Evolutionary conservation across 1,139 yeast species (phyloP).

Genomic region (Candida smagusa): DNA sequence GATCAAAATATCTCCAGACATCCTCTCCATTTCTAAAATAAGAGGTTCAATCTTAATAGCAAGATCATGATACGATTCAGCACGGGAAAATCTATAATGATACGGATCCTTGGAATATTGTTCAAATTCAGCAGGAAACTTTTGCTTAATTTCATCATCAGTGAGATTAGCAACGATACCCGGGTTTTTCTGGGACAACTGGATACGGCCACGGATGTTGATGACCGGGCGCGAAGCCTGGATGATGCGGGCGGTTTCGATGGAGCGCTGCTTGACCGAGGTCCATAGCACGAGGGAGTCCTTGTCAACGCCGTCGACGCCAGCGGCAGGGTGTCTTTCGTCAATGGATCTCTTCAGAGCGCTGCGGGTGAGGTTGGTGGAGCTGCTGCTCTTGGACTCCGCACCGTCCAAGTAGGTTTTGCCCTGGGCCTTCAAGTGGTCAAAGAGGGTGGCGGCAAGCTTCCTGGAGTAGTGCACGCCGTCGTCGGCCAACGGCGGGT

Average conservation of each 20-base stretch:
- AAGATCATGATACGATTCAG: slow-evolving; percentile 93
- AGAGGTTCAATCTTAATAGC: slow-evolving; percentile 94
- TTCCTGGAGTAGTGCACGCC: slow-evolving; percentile 55
- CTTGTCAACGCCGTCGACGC: slow-evolving; percentile 47
- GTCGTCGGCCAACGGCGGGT: slow-evolving; percentile 63
- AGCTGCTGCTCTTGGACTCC: slow-evolving; percentile 5
- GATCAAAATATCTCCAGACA: slow-evolving; percentile 81
- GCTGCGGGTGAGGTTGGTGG: slow-evolving; percentile 29
- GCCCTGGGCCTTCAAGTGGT: slow-evolving; percentile 33
- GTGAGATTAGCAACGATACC: slow-evolving; percentile 78
- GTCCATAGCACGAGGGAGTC: slow-evolving; percentile 82
- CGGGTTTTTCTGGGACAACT: slow-evolving; percentile 83
- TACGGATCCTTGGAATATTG: slow-evolving; percentile 76
- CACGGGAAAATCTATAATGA: slow-evolving; percentile 87
- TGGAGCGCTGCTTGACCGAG: slow-evolving; percentile 80
- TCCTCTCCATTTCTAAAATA: slow-evolving; percentile 87
- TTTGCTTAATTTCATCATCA: slow-evolving; percentile 53
- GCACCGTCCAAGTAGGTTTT: slow-evolving; percentile 23
- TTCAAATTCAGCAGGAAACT: slow-evolving; percentile 68
- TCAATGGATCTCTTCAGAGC: slow-evolving; percentile 24
- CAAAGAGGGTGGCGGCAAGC: slow-evolving; percentile 34
- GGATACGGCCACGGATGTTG: slow-evolving; percentile 69
- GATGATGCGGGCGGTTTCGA: slow-evolving; percentile 73
- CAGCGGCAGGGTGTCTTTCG: slow-evolving; percentile 43
- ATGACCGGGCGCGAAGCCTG: slow-evolving; percentile 41